Base-by-base conservation (phyloP, 2,329 filamentous ascomycete species). In the Setomelanomma holmii region DNA sequence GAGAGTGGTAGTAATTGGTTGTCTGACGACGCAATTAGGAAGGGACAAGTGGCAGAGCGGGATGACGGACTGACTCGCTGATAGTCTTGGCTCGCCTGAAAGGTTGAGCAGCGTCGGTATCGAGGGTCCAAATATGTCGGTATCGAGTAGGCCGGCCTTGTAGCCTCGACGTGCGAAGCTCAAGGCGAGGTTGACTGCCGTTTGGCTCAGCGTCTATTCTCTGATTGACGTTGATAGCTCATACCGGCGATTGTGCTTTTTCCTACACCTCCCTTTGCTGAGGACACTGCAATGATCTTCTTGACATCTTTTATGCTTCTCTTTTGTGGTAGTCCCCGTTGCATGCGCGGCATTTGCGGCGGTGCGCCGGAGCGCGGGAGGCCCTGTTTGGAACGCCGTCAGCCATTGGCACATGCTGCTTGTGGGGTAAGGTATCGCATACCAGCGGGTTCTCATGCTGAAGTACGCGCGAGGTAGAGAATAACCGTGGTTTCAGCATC, bases 221-320 rank as follows among this genome's bases (percentile, higher is more conserved):
- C 20, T 11, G 10, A 20, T 21, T 16, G 12, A 43, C 6, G 24
- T 36, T 43, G 10, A 10, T 35, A 49, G 34, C 10, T 30, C 74
- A 45, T 67, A 90, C 90, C 89, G 53, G 93, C 88, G 39, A 98
- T 87, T 6, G 95, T 99, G 63, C 91, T 96, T 73, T 99, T 99
- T 1, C 95, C 95, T 0, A 99, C 95, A n/a, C 95, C 95, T 2
- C 95, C 95, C 72, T 99, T 99, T 12, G 95, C 95, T 1, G 93
- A 98, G 4, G 92, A 96, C 12, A 99, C 91, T n/a, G 93, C 92
- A 53, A 99, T 86, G n/a, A 97, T 87, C 72, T 96, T 96, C 60
- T 86, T 84, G 20, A 99, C 93, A 72, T 93, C 87, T 21, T 84
- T 84, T 63, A 99, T 96, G 63, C 85, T 87, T 60, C 91, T 85